These are phyloP conservation scores for Aegilops tauschii DNA, from an alignment of 176 grass and related monocot genomes.

Conservation along the genomic window DNA sequence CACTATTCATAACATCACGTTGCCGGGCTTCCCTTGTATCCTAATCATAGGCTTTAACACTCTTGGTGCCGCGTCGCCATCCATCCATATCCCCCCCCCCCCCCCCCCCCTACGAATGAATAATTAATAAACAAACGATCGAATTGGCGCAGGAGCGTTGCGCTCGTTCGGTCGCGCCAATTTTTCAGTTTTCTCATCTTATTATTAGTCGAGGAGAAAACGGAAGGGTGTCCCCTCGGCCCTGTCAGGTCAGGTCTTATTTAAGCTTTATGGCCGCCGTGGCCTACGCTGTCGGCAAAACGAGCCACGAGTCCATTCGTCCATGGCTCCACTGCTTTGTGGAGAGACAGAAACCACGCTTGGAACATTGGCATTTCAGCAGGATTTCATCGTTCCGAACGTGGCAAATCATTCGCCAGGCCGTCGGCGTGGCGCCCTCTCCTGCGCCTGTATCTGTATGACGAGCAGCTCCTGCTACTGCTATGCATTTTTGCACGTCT, in stretches of 20 bases:
- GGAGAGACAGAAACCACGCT: background rate
- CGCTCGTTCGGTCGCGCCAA: background rate
- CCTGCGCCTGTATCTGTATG: background rate
- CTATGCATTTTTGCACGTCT: background rate
- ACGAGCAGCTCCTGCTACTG: background rate
- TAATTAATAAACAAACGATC: background rate
- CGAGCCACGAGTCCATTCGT: background rate
- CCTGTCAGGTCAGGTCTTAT: conserved; percentile 12
- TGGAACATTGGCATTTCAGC: background rate
- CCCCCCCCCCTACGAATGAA: conserved; percentile 28
- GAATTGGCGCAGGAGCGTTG: background rate
- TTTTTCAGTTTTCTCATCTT: background rate
- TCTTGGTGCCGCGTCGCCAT: conserved; percentile 72
- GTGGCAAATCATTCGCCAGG: background rate
- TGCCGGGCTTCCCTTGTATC: conserved; percentile 24
- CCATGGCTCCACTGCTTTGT: background rate
- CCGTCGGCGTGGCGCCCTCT: background rate
- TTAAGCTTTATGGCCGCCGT: conserved; percentile 13
- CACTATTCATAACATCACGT: conserved; percentile 48
- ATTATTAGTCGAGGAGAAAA: background rate
- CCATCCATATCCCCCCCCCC: conserved; percentile 47
- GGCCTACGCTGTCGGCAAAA: background rate
- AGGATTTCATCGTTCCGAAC: background rate
- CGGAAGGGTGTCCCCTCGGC: no score
- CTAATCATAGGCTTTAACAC: conserved; percentile 56